Percentiles rank a stretch among this genome's conserved stretches.
phyloP scores from a whole-genome alignment of 257 asterid genomes.

The Solanum chiquidenum region DNA sequence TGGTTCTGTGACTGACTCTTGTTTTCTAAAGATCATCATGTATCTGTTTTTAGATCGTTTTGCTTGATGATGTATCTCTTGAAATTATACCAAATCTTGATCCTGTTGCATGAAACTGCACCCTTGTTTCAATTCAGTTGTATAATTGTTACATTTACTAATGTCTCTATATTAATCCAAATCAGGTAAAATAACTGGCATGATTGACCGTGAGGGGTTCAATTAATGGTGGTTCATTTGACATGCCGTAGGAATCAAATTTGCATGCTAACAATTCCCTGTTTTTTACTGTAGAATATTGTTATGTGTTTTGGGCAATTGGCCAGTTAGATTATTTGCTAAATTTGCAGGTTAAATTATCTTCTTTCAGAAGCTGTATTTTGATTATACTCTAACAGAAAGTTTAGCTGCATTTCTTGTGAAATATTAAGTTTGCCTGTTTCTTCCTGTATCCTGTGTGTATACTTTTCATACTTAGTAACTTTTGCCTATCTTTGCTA shows the following conservation, averaged over 20 bases:
- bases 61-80: background rate
- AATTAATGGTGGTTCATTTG: background rate
- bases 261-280: background rate
- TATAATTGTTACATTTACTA: background rate
- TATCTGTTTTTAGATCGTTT: background rate
- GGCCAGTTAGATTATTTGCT: background rate
- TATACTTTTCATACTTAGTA: background rate
- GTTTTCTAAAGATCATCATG: background rate
- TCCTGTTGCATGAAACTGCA: background rate
- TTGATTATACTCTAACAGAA: background rate
- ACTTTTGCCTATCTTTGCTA: background rate
- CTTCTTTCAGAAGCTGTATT: background rate
- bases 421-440: background rate
- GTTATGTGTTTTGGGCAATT: background rate
- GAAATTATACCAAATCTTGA: background rate
- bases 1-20: background rate
- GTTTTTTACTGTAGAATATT: background rate
- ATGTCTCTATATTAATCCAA: background rate
- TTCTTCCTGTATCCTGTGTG: background rate
- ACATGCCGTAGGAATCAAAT: background rate
- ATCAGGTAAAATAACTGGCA: background rate
- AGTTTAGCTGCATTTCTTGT: background rate
- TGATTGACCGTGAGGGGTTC: background rate
- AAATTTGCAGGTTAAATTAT: background rate
- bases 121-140: background rate